Conservation (phyloP, 768 basidiomycete species). For the Panellus pusillus region DNA sequence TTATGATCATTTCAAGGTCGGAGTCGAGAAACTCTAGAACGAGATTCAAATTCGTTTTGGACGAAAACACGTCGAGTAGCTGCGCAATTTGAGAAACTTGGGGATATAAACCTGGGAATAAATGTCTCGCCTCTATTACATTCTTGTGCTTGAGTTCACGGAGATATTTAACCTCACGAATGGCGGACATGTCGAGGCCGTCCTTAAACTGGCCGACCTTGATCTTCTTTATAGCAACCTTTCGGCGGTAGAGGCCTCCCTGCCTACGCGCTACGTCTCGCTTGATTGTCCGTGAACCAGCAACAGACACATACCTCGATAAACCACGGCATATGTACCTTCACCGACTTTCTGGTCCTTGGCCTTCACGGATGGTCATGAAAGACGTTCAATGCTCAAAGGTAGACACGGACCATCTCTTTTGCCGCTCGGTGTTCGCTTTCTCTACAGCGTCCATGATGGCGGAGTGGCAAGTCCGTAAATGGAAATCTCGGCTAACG, state of each 20-base stretch:
- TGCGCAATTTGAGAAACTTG: constrained; percentile 30
- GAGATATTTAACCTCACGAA: constrained; percentile 96
- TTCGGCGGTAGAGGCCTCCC: constrained; percentile 72
- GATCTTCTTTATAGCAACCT: constrained; percentile 97
- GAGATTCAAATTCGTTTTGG: constrained; percentile 94
- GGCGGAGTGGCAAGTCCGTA: not conserved
- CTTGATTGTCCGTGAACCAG: not conserved
- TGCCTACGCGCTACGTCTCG: constrained; percentile 44
- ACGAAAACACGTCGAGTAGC: constrained; percentile 96
- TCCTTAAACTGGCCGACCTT: constrained; percentile 97
- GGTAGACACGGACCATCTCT: constrained; percentile 50
- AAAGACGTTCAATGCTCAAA: constrained; percentile 7
- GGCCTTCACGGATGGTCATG: constrained; percentile 44
- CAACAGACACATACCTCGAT: constrained; percentile 60
- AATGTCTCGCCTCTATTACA: constrained; percentile 75
- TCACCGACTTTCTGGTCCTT: constrained; percentile 85
- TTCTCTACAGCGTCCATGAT: constrained; percentile 81
- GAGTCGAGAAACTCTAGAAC: constrained; percentile 96
- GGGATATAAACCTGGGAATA: not conserved
- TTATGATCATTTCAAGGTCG: constrained; percentile 96
- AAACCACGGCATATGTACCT: constrained; percentile 96
- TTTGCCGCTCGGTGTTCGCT: constrained; percentile 72
- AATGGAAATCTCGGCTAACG: no score
- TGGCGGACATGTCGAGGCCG: constrained; percentile 97
- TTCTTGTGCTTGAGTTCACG: constrained; percentile 93